Base-by-base conservation (phyloP, 148 eudicot genomes). In the Amaranthus palmeri region DNA sequence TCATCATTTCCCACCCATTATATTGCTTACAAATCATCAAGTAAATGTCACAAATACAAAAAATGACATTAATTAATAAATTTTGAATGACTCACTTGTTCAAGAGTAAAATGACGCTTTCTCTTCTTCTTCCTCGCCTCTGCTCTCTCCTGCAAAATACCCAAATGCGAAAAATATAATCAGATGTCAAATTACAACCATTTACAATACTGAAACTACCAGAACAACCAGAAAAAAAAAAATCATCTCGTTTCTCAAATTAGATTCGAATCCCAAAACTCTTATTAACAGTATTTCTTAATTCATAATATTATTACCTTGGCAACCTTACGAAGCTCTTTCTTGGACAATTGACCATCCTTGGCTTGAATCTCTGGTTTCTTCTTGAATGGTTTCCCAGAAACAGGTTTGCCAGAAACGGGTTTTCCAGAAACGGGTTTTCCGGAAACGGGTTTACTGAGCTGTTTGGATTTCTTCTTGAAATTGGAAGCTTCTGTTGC, bases 41-140 rank as follows among this genome's bases (percentile, higher is more conserved):
- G 7, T 43, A n/a, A 10, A n/a, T 53, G 17, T 57, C 61, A 57
- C 41, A n/a, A 43, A 14, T 54, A 0, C 47, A 7, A 3, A 8
- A 43, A 41, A 36, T 51, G 46, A 60, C 5, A 15, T 15, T 4
- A 50, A 61, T 4, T 2, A 10, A 44, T 9, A 53, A 12, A 4
- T 43, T 43, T 59, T 18, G 59, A 3, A 54, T 6, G 13, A 65
- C 82, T 75, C 67, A 92, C 97, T 70, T 92, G 93, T 76, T 96
- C 97, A 61, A 96, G 82, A 54, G 81, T 79, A 80, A 80, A 93
- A 85, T 96, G 91, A 15, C 80, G 85, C 88, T 87, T 92, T 69
- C 97, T 92, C 83, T 78, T 90, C 88, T 90, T 90, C 86, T 96
- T 96, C 83, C 96, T 85, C 54, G 86, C 96, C 55, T 92, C 91